Conservation (phyloP, 495 filamentous ascomycete genomes). For the Neurospora intermedia region DNA sequence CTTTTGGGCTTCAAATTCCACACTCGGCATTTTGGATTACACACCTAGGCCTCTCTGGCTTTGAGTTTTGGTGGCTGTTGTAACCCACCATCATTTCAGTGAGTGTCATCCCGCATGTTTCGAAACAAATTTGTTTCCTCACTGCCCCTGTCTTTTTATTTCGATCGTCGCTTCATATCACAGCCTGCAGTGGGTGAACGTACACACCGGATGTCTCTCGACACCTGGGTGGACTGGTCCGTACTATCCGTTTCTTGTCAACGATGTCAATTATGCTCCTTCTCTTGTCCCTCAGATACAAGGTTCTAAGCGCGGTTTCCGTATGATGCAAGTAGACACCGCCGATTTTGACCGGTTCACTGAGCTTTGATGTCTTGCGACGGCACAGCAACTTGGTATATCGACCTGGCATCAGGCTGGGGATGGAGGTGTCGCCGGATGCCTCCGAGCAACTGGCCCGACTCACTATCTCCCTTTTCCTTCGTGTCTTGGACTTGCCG, state of each 20-base stretch:
- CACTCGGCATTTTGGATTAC: not conserved
- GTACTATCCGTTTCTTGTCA: not conserved
- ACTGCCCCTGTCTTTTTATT: not conserved
- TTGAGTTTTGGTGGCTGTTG: not conserved
- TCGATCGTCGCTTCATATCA: not conserved
- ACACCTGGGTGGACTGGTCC: not conserved
- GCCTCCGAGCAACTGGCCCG: not conserved
- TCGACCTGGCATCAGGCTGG: not conserved
- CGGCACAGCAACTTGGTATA: not conserved
- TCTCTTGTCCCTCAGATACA: rapidly evolving
- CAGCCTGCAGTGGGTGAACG: not conserved
- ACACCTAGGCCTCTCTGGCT: not conserved
- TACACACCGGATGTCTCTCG: not conserved
- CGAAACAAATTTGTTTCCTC: not conserved
- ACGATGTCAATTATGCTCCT: not conserved
- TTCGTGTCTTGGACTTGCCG: not conserved
- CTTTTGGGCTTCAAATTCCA: not conserved
- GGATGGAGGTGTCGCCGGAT: not conserved
- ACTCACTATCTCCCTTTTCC: rapidly evolving
- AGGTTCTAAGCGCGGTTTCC: not conserved
- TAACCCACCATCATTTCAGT: not conserved
- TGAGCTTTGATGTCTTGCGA: not conserved
- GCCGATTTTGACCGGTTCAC: not conserved
- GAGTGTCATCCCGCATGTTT: not conserved
- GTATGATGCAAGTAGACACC: not conserved